Percentiles rank a stretch among this genome's conserved stretches.
phyloP scores from a whole-genome alignment of 768 basidiomycete genomes.

The Tubosaeta sp. region DNA sequence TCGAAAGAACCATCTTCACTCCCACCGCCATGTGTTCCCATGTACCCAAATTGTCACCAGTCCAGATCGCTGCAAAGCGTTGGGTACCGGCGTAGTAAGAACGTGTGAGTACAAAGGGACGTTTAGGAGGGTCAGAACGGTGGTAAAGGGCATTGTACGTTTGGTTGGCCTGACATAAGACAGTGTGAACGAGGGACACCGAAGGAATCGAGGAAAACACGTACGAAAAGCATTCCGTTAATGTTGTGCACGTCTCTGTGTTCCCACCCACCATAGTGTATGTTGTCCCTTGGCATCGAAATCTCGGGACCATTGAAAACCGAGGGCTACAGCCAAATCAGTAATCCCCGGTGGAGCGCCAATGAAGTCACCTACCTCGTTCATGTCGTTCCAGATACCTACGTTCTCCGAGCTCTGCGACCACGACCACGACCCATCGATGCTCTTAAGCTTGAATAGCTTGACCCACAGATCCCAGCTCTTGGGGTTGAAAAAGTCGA shows the following conservation, averaged over 20 bases:
- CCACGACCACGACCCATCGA: constrained; percentile 66
- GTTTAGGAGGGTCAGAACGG: constrained; percentile 69
- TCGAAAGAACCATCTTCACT: constrained; percentile 88
- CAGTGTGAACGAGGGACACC: background rate
- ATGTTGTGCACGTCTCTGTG: constrained; percentile 97
- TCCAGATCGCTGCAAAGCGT: constrained; percentile 97
- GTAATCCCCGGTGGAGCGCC: background rate
- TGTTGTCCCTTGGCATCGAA: constrained; percentile 66
- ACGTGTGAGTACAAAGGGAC: constrained; percentile 95
- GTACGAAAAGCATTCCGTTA: constrained; percentile 89
- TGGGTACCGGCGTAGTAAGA: constrained; percentile 96
- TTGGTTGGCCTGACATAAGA: constrained; percentile 60
- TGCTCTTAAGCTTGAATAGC: constrained; percentile 64
- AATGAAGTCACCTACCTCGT: constrained; percentile 61
- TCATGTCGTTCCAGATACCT: constrained; percentile 99
- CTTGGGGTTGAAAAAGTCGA: constrained; percentile 92
- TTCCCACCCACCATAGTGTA: constrained; percentile 96
- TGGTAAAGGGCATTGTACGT: constrained; percentile 76
- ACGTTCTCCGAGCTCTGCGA: constrained; percentile 76
- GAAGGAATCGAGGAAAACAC: constrained; percentile 21
- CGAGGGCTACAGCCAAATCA: constrained; percentile 59
- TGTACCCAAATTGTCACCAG: constrained; percentile 94
- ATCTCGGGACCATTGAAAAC: constrained; percentile 99
- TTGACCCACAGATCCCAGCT: constrained; percentile 89
- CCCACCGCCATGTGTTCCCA: constrained; percentile 98